phyloP scores from a whole-genome alignment of 352 stramenopile species.

The Phytophthora cryptogea region DNA sequence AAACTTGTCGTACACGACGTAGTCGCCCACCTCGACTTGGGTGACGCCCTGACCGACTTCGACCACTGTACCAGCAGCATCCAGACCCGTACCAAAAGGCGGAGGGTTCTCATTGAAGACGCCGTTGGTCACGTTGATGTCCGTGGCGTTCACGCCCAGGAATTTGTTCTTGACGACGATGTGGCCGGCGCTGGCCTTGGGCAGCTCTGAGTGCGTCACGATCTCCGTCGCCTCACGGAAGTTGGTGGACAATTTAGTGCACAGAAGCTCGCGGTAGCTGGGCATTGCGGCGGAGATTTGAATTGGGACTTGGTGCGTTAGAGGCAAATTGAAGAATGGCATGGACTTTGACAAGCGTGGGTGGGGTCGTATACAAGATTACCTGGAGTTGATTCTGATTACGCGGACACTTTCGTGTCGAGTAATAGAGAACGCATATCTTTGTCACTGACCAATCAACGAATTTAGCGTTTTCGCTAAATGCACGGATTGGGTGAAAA shows the following conservation, averaged over 20 bases:
- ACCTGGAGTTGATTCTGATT: slow-evolving; percentile 1
- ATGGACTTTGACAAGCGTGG: slow-evolving; percentile 6
- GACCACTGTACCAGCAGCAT: slow-evolving; percentile 44
- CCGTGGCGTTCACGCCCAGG: slow-evolving; percentile 52
- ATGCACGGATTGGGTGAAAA: slow-evolving; percentile 1
- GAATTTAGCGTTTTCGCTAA: slow-evolving; percentile 3
- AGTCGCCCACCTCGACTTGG: slow-evolving; percentile 42
- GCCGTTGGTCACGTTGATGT: slow-evolving; percentile 62
- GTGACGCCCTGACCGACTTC: slow-evolving; percentile 42
- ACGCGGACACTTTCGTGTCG: slow-evolving; percentile 19
- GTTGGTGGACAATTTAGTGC: slow-evolving; percentile 46
- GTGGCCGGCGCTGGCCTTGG: slow-evolving; percentile 27
- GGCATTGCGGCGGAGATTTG: slow-evolving; percentile 9
- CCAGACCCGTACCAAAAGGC: slow-evolving; percentile 53
- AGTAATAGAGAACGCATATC: slow-evolving; percentile 15
- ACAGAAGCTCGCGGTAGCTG: slow-evolving; percentile 33
- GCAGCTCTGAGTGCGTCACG: slow-evolving; percentile 31
- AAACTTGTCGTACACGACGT: slow-evolving; percentile 49
- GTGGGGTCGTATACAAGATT: slow-evolving; percentile 1
- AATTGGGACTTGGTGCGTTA: slow-evolving; percentile 1
- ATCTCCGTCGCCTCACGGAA: slow-evolving; percentile 42
- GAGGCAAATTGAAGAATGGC: slow-evolving; percentile 21
- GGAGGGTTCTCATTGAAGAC: slow-evolving; percentile 43
- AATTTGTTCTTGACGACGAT: slow-evolving; percentile 44
- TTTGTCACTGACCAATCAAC: slow-evolving; percentile 13